A percentile compares a stretch with the other conserved stretches of the same genome.
phyloP scores from a whole-genome alignment of 1,284 basidiomycete genomes.

The Tremellales sp. region DNA sequence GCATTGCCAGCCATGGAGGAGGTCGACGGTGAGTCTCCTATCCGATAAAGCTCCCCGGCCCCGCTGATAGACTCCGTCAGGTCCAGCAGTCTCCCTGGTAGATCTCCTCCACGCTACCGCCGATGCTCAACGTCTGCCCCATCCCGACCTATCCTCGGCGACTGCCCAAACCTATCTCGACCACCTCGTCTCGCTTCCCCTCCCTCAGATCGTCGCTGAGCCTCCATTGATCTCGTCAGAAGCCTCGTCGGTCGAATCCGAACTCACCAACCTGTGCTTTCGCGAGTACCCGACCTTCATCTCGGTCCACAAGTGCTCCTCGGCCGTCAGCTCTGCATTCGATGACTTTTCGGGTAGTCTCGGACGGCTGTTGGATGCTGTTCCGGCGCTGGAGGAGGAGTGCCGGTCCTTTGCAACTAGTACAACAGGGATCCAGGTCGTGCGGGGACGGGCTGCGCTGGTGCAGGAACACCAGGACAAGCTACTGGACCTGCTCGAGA shows the following conservation, averaged over 20 bases:
- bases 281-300: slow-evolving; percentile 85
- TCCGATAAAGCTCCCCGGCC: neutral
- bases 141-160: slow-evolving; percentile 20
- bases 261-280: slow-evolving; percentile 79
- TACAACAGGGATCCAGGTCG: slow-evolving; percentile 58
- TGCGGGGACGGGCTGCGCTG: slow-evolving; percentile 67
- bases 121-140: slow-evolving; percentile 1
- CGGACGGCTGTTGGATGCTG: slow-evolving; percentile 58
- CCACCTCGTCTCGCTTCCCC: slow-evolving; percentile 62
- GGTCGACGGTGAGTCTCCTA: slow-evolving; percentile 13
- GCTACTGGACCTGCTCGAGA: slow-evolving; percentile 81
- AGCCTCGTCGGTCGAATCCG: slow-evolving; percentile 74
- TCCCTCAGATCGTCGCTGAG: slow-evolving; percentile 64
- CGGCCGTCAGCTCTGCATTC: slow-evolving; percentile 65
- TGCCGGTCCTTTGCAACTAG: slow-evolving; percentile 62
- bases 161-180: slow-evolving; percentile 36
- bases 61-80: neutral
- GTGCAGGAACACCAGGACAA: slow-evolving; percentile 88
- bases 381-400: slow-evolving; percentile 68
- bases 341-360: slow-evolving; percentile 61
- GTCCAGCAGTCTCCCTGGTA: slow-evolving; percentile 16
- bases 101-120: slow-evolving; percentile 31
- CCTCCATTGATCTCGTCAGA: slow-evolving; percentile 72
- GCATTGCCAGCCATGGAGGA: slow-evolving; percentile 16
- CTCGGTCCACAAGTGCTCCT: slow-evolving; percentile 60